Base-by-base conservation (phyloP, 2,329 filamentous ascomycete species). In the Aureobasidium uvarum region DNA sequence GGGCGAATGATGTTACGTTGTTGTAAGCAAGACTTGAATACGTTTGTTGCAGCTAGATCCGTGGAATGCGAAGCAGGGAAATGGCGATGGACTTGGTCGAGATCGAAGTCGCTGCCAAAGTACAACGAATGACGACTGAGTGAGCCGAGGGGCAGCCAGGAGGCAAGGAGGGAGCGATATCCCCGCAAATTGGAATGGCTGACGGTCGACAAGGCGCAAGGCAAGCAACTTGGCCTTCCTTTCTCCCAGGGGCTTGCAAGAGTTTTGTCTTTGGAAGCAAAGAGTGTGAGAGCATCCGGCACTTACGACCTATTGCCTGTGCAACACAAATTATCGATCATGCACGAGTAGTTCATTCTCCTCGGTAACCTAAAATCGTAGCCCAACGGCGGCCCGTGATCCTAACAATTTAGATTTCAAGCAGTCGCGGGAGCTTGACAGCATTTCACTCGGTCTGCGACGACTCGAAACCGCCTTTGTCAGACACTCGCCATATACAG, bases 321-420 rank as follows among this genome's bases (percentile, higher is more conserved):
- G 55, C 39, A 59, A 50, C 58, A 50, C 33, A 45, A n/a, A 62
- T 38, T 11, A 23, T 48, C 56, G n/a, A 48, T 25, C 43, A 46
- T 48, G 39, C 55, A 38, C 41, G 41, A 60, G 25, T 60, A 23
- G 56, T 60, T 48, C 56, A 46, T 25, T 16, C 45, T 39, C 45
- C 20, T 41, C 45, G 58, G 58, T 62, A 62, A 62, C 58, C 58
- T 62, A 62, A 62, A 51, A n/a, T 16, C 36, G 28, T 51, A 51
- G 46, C 5, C 16, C 36, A 51, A 62, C 58, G 58, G 45, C 45
- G 58, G 45, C 45, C 58, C 58, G 43, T 16, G 41, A 50, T 31
- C n/a, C 41, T 50, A 36, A 39, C 25, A 20, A 23, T 28, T 28
- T 50, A 28, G 20, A 13, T 18, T 25, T 31, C 5, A 14, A 62